Base-by-base conservation (phyloP, 2,329 filamentous ascomycete genomes). In the Ampelomyces quisqualis region DNA sequence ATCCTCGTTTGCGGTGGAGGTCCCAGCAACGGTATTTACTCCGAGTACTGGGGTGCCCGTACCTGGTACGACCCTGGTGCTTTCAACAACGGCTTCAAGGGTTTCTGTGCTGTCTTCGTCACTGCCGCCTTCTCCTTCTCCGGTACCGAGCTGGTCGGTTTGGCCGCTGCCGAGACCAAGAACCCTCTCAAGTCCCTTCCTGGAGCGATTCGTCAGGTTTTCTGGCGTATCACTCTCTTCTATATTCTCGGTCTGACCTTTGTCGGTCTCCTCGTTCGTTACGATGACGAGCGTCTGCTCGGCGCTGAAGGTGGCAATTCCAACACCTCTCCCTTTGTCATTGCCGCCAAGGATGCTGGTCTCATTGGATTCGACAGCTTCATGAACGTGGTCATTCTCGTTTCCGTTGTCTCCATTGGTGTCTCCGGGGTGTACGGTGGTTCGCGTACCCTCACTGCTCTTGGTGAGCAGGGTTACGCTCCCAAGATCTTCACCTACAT, bases 401-500 rank as follows among this genome's bases (percentile, higher is more conserved):
- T 82, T 27, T 77, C 79, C 4, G 80, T 83, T 22, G 67, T 82
- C 34, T 77, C 73, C 26, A 78, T 82, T 31, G 80, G 77, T 53
- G 80, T 81, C 52, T 81, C 78, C 1, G 74, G 74, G 51, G 76
- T 78, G 3, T 82, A 77, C 52, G 79, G 76, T 49, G 76, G 73
- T 2, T 80, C 78, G 2, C 76, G 79, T 40, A 80, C 78, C 1
- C 67, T 82, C 8, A 76, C 77, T 29, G 78, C 79, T 5, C 70
- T 81, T 13, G 73, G 73, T 17, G 60, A 65, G 21, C 60, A 66
- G 21, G 64, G 83, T 40, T 89, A 93, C 64, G 90, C 88, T 0
- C 90, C 90, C 6, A 77, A 74, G 48, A 74, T 90, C 51, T 75
- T 95, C 21, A 81, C 81, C 43, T 95, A 91, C 70, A 84, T 93